phyloP scores from a whole-genome alignment of 2,329 filamentous ascomycete genomes.

The Aspergillus calidoustus region DNA sequence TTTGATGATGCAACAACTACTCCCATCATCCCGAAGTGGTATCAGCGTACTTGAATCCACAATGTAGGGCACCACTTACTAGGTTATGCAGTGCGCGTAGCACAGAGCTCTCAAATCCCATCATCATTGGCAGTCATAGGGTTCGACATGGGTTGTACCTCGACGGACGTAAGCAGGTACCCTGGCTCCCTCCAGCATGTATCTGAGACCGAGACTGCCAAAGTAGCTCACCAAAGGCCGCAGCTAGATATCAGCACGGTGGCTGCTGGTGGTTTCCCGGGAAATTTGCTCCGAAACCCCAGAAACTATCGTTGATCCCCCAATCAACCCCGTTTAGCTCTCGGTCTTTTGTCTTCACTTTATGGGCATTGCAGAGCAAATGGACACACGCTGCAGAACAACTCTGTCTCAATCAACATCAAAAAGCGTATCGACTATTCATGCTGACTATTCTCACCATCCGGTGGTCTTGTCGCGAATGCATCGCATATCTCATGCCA shows the following conservation, averaged over 20 bases:
- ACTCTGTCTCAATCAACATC: slow-evolving; percentile 67
- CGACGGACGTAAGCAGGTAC: slow-evolving; percentile 85
- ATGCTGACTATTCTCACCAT: slow-evolving; percentile 77
- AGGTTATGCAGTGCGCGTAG: too few species aligned
- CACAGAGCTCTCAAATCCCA: too few species aligned
- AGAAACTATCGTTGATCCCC: slow-evolving; percentile 21
- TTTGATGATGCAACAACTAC: too few species aligned
- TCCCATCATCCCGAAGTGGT: too few species aligned
- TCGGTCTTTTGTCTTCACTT: too few species aligned
- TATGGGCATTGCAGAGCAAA: slow-evolving; percentile 64
- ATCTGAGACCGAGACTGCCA: slow-evolving; percentile 90
- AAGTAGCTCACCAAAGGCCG: slow-evolving; percentile 90
- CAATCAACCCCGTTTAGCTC: slow-evolving; percentile 57
- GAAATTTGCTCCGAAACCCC: slow-evolving; percentile 15
- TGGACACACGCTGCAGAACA: slow-evolving; percentile 63
- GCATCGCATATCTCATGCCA: slow-evolving; percentile 81
- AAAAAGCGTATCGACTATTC: slow-evolving; percentile 87
- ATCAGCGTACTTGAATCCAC: too few species aligned
- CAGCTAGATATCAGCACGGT: slow-evolving; percentile 96
- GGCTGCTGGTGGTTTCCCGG: slow-evolving; percentile 66
- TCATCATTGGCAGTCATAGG: slow-evolving; percentile 60
- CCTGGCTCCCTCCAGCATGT: slow-evolving; percentile 89
- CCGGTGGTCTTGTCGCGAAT: slow-evolving; percentile 70
- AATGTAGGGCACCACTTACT: too few species aligned
- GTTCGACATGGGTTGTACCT: slow-evolving; percentile 95